Evolutionary conservation across 2,329 filamentous ascomycete genomes (phyloP).

Genomic region (Cucurbitaria berberidis): DNA sequence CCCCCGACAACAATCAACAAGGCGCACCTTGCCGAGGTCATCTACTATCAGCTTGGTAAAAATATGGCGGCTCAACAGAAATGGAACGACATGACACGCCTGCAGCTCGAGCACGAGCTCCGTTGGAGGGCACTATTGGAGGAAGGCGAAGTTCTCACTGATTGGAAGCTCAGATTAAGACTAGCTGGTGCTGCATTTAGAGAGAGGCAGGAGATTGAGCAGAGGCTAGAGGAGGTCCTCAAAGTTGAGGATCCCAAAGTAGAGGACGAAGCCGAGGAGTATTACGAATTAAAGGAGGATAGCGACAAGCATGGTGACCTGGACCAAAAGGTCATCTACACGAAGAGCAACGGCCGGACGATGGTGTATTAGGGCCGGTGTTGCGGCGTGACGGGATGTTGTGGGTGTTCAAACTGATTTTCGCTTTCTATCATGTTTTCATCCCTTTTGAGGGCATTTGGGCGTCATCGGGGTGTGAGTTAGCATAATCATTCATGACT

Average conservation of each 20-base stretch:
- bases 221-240: background rate
- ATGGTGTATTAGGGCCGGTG: background rate
- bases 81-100: constrained; percentile 8
- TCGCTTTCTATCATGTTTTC: background rate
- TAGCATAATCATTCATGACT: no score
- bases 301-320: background rate
- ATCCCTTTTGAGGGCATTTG: no score
- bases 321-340: background rate
- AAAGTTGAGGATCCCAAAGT: background rate
- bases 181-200: background rate
- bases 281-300: background rate
- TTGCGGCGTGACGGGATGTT: background rate
- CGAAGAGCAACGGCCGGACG: background rate
- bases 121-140: constrained; percentile 1
- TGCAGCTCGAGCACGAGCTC: constrained; percentile 8
- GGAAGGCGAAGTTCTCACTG: background rate
- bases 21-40: background rate
- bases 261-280: background rate
- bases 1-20: background rate
- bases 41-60: constrained; percentile 5
- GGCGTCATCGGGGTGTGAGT: no score
- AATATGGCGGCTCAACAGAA: background rate
- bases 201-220: background rate
- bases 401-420: background rate
- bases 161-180: background rate